phyloP scores from a whole-genome alignment of 345 rosid species.

The Bruguiera parviflora region DNA sequence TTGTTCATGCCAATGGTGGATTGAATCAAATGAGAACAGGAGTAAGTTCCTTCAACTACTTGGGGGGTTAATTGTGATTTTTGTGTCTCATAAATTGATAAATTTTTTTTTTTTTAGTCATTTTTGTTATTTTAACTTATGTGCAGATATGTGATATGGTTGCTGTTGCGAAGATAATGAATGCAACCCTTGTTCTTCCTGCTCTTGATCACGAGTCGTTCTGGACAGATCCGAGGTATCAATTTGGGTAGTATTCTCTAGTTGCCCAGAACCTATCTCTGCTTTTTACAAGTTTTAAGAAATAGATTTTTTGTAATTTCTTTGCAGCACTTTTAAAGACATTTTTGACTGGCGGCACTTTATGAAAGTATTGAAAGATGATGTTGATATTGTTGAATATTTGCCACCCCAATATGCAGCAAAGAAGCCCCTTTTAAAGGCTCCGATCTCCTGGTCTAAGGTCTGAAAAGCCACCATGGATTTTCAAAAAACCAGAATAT shows the following conservation, averaged over 20 bases:
- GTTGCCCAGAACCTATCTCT: background rate
- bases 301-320: background rate
- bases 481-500: no score
- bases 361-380: conserved; percentile 63
- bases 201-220: conserved; percentile 93
- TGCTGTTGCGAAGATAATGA: conserved; percentile 90
- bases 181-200: conserved; percentile 96
- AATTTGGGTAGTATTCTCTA: no score
- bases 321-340: conserved; percentile 84
- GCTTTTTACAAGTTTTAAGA: background rate
- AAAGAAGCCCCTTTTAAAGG: conserved; percentile 64
- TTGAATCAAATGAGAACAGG: conserved; percentile 99
- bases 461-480: conserved; percentile 28
- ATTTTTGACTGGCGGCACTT: conserved; percentile 96
- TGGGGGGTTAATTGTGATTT: no score
- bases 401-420: conserved; percentile 51
- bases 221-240: conserved; percentile 96
- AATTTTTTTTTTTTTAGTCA: no score
- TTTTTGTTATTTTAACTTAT: background rate
- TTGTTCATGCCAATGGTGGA: conserved; percentile 96
- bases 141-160: conserved; percentile 98
- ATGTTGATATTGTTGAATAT: conserved; percentile 77
- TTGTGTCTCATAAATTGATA: no score
- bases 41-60: conserved; percentile 39
- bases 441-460: conserved; percentile 99